These are phyloP conservation scores for Penicillium sp. DNA, from an alignment of 2,329 filamentous ascomycete species.

Conservation along the genomic window DNA sequence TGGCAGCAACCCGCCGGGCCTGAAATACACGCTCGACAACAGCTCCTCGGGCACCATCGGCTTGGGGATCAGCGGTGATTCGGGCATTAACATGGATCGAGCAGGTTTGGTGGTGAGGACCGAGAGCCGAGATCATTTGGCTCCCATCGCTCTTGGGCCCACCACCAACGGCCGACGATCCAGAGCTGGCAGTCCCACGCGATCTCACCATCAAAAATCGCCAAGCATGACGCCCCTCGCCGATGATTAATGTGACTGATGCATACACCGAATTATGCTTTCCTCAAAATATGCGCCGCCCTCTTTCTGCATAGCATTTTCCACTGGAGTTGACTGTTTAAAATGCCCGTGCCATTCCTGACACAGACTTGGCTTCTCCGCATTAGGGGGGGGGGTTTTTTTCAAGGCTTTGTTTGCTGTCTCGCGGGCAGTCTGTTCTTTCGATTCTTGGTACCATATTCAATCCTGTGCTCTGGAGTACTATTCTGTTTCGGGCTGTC, in stretches of 20 bases:
- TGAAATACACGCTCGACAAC: slow-evolving; percentile 43
- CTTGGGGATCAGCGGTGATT: slow-evolving; percentile 34
- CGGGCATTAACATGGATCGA: slow-evolving; percentile 53
- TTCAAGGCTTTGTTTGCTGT: slow-evolving; percentile 8
- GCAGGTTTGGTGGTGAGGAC: slow-evolving; percentile 76
- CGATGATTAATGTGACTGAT: slow-evolving; percentile 31
- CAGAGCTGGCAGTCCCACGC: slow-evolving; percentile 50
- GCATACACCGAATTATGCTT: slow-evolving; percentile 17
- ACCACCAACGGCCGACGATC: slow-evolving; percentile 47
- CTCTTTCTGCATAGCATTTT: slow-evolving; percentile 24
- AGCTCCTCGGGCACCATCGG: slow-evolving; percentile 40
- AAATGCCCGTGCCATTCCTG: not conserved
- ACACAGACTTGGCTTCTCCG: not conserved
- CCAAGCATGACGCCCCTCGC: slow-evolving; percentile 36
- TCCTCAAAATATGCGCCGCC: slow-evolving; percentile 1
- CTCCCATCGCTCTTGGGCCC: slow-evolving; percentile 52
- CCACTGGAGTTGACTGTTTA: slow-evolving; percentile 23
- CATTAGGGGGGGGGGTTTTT: not conserved
- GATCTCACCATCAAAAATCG: slow-evolving; percentile 37
- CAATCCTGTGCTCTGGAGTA: slow-evolving; percentile 26
- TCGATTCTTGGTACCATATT: slow-evolving; percentile 27
- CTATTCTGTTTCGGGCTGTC: slow-evolving; percentile 19
- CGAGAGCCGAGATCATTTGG: slow-evolving; percentile 79
- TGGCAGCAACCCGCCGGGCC: slow-evolving; percentile 28
- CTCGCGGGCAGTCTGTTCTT: slow-evolving; percentile 4